phyloP scores from a whole-genome alignment of 441 rosid genomes.

The Corymbia citriodora region DNA sequence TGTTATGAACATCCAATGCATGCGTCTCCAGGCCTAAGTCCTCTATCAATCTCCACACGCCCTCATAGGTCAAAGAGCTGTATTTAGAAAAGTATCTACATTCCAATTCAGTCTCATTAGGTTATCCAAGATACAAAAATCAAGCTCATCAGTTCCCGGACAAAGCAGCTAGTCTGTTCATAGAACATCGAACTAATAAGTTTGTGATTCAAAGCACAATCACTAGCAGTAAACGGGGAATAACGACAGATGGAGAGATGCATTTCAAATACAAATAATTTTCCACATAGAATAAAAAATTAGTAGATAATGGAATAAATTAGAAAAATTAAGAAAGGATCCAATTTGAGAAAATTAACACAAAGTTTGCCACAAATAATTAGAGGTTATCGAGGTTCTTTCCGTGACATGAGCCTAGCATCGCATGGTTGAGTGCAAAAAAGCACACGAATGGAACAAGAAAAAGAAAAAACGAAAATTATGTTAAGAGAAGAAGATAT shows the following conservation, averaged over 20 bases:
- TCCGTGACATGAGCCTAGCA: too few relatives aligned
- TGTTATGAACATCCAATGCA: constrained; percentile 70
- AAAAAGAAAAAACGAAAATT: too few relatives aligned
- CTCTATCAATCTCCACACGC: constrained; percentile 74
- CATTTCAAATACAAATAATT: background rate
- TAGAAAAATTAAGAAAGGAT: background rate
- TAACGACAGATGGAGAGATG: background rate
- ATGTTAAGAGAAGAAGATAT: background rate
- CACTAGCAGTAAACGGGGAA: background rate
- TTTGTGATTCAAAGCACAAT: background rate
- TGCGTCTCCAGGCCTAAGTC: constrained; percentile 51
- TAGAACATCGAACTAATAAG: background rate
- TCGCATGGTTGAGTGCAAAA: too few relatives aligned
- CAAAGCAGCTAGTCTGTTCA: background rate
- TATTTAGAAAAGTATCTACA: constrained; percentile 9
- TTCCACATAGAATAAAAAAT: background rate
- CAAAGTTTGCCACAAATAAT: background rate
- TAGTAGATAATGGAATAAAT: too few relatives aligned
- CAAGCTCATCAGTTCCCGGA: background rate
- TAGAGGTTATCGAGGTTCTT: background rate
- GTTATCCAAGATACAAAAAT: background rate
- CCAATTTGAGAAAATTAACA: background rate
- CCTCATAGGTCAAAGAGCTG: constrained; percentile 76
- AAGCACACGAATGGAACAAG: too few relatives aligned
- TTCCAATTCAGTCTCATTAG: background rate